Percentiles rank a stretch among this genome's conserved stretches.
Conservation (phyloP, 2,329 filamentous ascomycete genomes). For the Cryoendolithus antarcticus region DNA sequence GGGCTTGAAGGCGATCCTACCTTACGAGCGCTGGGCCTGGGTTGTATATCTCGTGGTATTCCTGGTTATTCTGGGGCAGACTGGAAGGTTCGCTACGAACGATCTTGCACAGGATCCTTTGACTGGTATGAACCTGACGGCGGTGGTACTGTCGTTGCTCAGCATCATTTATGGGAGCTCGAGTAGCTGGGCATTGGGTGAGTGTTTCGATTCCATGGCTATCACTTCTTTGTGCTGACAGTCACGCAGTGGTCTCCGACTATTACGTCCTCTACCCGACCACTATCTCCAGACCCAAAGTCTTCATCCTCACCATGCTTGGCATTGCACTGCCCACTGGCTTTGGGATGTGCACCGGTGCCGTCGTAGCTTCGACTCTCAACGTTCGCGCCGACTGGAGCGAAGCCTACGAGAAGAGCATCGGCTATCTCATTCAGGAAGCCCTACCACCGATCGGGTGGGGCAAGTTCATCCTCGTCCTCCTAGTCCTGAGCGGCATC, state of each 20-base stretch:
- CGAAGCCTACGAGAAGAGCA: constrained; percentile 28
- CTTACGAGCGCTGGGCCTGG: constrained; percentile 40
- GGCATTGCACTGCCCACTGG: constrained; percentile 30
- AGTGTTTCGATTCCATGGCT: too few relatives aligned
- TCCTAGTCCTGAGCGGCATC: constrained; percentile 25
- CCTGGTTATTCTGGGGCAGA: constrained; percentile 36
- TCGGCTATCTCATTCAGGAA: constrained; percentile 36
- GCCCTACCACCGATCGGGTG: constrained; percentile 35
- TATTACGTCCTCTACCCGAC: constrained; percentile 33
- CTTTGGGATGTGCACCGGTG: constrained; percentile 35
- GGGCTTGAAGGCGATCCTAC: constrained; percentile 32
- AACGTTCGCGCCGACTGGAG: constrained; percentile 30
- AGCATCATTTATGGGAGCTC: constrained; percentile 28
- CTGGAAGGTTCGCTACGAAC: constrained; percentile 32
- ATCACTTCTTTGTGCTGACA: too few relatives aligned
- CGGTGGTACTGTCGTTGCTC: constrained; percentile 18
- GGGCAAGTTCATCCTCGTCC: constrained; percentile 35
- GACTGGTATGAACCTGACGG: constrained; percentile 19
- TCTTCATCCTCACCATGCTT: constrained; percentile 31
- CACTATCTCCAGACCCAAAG: constrained; percentile 26
- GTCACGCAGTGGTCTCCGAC: constrained; percentile 25
- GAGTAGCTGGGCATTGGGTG: constrained; percentile 20
- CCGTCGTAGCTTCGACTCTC: constrained; percentile 20
- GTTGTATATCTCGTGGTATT: constrained; percentile 36
- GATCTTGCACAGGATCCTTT: constrained; percentile 3